A percentile compares a stretch with the other conserved stretches of the same genome.
These are phyloP conservation scores for Cutaneotrichosporon mucoides DNA, from an alignment of 1,284 basidiomycete genomes.

Conservation along the genomic window DNA sequence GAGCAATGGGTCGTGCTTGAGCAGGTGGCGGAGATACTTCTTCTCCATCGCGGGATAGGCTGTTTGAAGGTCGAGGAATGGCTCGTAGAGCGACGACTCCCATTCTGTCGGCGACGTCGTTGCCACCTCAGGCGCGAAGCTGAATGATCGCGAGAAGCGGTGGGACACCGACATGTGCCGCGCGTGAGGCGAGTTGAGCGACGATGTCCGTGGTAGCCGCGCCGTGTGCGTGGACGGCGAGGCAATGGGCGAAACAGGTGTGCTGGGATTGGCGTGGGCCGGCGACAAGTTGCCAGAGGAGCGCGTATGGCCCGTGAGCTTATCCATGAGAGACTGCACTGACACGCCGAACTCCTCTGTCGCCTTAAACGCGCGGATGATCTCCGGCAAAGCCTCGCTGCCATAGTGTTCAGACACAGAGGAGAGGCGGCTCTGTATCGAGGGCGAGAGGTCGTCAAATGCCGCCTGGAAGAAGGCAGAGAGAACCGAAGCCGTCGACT, in stretches of 20 bases:
- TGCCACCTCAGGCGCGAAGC: slow-evolving; percentile 16
- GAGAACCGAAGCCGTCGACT: slow-evolving; percentile 61
- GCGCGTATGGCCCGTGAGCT: slow-evolving; percentile 36
- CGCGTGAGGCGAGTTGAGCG: slow-evolving; percentile 8
- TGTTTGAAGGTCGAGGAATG: slow-evolving; percentile 81
- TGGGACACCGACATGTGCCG: slow-evolving; percentile 26
- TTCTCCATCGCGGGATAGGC: slow-evolving; percentile 75
- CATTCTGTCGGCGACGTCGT: slow-evolving; percentile 51
- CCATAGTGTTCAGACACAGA: slow-evolving; percentile 63
- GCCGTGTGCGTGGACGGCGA: too few species aligned
- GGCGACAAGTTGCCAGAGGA: too few species aligned
- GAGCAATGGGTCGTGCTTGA: slow-evolving; percentile 52
- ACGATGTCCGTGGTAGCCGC: neutral
- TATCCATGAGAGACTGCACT: slow-evolving; percentile 70
- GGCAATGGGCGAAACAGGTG: too few species aligned
- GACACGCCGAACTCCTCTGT: slow-evolving; percentile 75
- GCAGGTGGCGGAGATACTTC: slow-evolving; percentile 59
- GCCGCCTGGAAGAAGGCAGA: slow-evolving; percentile 75
- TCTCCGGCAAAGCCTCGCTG: slow-evolving; percentile 59
- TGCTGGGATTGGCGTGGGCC: too few species aligned
- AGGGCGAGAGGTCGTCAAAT: slow-evolving; percentile 69
- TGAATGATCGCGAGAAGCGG: slow-evolving; percentile 33
- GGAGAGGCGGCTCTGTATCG: slow-evolving; percentile 69
- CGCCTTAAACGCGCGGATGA: slow-evolving; percentile 65
- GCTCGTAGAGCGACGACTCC: slow-evolving; percentile 85